Percentiles rank a stretch among this genome's conserved stretches.
Conservation (phyloP, 2,329 filamentous ascomycete genomes). For the Aureobasidium sp. region DNA sequence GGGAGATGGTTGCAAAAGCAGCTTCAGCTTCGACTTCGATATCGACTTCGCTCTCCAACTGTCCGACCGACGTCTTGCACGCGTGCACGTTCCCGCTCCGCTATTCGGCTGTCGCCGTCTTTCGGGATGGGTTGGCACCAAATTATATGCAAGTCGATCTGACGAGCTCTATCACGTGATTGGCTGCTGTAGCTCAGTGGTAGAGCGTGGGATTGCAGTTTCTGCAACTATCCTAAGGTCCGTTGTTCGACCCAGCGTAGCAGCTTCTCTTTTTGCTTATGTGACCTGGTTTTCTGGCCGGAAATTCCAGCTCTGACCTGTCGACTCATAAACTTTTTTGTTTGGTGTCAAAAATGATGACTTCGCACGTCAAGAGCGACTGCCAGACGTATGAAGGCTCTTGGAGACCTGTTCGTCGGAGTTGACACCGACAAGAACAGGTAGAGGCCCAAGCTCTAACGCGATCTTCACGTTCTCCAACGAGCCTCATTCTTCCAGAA, state of each 20-base stretch:
- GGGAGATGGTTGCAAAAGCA: neutral
- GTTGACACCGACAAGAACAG: neutral
- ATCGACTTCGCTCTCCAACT: slow-evolving; percentile 7
- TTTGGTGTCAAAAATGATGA: neutral
- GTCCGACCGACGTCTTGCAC: neutral
- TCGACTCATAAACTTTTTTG: neutral
- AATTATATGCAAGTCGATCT: no score
- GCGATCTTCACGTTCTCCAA: neutral
- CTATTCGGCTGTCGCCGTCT: neutral
- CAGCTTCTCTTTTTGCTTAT: slow-evolving; percentile 7
- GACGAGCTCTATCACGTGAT: neutral
- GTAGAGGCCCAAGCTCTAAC: neutral
- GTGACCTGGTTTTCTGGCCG: no score
- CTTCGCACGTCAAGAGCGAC: neutral
- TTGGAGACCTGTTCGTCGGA: neutral
- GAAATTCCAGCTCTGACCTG: no score
- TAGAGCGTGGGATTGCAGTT: slow-evolving; percentile 16
- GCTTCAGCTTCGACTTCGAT: slow-evolving; percentile 3
- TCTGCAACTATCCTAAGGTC: slow-evolving; percentile 15
- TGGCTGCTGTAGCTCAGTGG: slow-evolving; percentile 16
- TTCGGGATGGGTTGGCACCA: no score
- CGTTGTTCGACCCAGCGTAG: slow-evolving; percentile 16
- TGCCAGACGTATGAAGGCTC: neutral
- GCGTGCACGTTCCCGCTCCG: neutral
- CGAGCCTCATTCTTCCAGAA: neutral